Base-by-base conservation (phyloP, 2,329 filamentous ascomycete genomes). In the Claviceps capensis region DNA sequence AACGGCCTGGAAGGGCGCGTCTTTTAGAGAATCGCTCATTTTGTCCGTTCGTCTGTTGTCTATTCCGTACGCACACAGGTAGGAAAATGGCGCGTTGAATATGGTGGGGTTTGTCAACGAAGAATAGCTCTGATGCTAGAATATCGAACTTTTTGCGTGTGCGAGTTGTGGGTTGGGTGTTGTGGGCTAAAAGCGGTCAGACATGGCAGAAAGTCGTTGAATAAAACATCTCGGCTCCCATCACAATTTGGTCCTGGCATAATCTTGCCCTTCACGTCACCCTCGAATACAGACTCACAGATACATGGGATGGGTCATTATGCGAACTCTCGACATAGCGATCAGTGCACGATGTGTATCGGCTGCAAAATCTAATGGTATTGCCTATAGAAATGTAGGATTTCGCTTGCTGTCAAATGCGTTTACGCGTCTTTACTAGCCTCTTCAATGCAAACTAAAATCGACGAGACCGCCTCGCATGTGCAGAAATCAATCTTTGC, bases 1-100 rank as follows among this genome's bases (percentile, higher is more conserved):
- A 63, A 96, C 88, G 71, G 88, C 79, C 77, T 84, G 86, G 72
- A 94, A 78, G 69, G 86, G 81, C 68, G 72, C 72, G 68, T 88
- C 83, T 73, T 82, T 85, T 56, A 66, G 61, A 62, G 69, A 65
- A 59, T 83, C 79, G 61, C 73, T 77, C 79, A 83, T 82, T 60
- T 65, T 78, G 62, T 59, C 60, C 60, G 61, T 19, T 49, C 22
- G 36, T 52, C 37, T 46, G 34, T 50, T 43, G n/a, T 41, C 41
- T 30, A n/a, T 47, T 47, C 40, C 44, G 51, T 49, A 34, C 9
- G 47, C 46, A 48, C 52, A 49, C 43, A 37, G 54, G 49, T 44
- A 51, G 58, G 55, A 56, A 56, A 55, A 53, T 62, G 58, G 54
- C 59, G 57, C 56, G 59, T n/a, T 58, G 55, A 55, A 57, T 57